phyloP scores from a whole-genome alignment of 306 rosid genomes.

The Medicago lupulina region DNA sequence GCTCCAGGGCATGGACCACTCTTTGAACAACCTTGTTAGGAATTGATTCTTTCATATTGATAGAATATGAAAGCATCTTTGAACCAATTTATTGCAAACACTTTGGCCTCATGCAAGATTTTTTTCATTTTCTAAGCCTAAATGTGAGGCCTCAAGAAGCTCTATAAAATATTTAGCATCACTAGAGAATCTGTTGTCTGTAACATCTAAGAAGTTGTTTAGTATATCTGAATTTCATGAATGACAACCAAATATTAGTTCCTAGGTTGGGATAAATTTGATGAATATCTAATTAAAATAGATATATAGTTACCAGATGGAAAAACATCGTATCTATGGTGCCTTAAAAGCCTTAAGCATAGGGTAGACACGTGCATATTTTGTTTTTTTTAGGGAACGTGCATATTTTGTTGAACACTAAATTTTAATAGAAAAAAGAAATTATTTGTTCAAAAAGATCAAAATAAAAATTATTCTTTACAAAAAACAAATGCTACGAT shows the following conservation, averaged over 20 bases:
- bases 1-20: slow-evolving; percentile 56
- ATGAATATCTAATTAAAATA: not conserved
- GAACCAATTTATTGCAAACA: slow-evolving; percentile 24
- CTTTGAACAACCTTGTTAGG: not conserved
- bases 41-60: not conserved
- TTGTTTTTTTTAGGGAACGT: too few relatives aligned
- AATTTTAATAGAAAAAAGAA: too few relatives aligned
- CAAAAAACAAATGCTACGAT: too few relatives aligned
- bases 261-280: not conserved
- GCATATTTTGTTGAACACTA: slow-evolving; percentile 30
- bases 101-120: slow-evolving; percentile 39
- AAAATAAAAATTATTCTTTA: too few relatives aligned
- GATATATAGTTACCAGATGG: slow-evolving; percentile 50
- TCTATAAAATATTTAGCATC: slow-evolving; percentile 40
- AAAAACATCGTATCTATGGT: slow-evolving; percentile 53
- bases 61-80: slow-evolving; percentile 8
- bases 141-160: slow-evolving; percentile 54
- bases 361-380: slow-evolving; percentile 48
- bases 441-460: too few relatives aligned
- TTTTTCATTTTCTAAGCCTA: slow-evolving; percentile 55
- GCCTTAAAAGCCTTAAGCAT: slow-evolving; percentile 60
- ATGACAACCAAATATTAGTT: not conserved
- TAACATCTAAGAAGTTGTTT: slow-evolving; percentile 38
- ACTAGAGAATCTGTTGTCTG: not conserved
- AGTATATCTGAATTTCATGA: slow-evolving; percentile 44